phyloP scores from a whole-genome alignment of 371 early-diverging fungal genomes.

The Mortierella sp. region DNA sequence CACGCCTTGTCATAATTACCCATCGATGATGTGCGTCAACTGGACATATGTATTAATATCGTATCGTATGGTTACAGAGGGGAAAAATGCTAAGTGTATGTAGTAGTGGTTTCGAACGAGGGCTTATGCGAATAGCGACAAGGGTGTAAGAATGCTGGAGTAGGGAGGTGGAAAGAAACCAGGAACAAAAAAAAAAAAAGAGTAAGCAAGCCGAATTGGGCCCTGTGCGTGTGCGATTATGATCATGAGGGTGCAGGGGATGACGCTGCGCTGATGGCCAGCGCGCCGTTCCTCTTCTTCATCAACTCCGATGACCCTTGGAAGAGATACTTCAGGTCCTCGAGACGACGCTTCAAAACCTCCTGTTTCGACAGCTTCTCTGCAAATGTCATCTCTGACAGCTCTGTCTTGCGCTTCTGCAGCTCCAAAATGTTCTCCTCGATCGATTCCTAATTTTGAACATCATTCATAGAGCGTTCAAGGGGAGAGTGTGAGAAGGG shows the following conservation, averaged over 20 bases:
- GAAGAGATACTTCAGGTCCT: slow-evolving; percentile 51
- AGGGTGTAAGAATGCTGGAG: neutral
- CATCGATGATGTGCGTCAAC: neutral
- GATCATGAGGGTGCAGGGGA: slow-evolving; percentile 8
- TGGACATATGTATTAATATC: neutral
- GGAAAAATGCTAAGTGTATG: neutral
- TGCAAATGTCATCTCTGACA: slow-evolving; percentile 56
- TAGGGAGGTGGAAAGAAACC: neutral
- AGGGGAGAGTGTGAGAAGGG: neutral
- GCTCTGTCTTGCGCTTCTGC: slow-evolving; percentile 53
- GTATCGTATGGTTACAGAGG: neutral
- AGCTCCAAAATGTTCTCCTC: slow-evolving; percentile 60
- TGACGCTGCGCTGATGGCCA: neutral
- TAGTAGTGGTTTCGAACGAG: neutral
- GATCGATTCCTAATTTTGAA: slow-evolving; percentile 55
- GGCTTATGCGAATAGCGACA: too few relatives aligned
- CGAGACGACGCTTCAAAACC: slow-evolving; percentile 55
- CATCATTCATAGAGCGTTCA: slow-evolving; percentile 1
- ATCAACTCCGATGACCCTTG: slow-evolving; percentile 53
- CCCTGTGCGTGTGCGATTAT: neutral
- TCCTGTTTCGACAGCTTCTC: slow-evolving; percentile 59
- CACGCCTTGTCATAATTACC: neutral
- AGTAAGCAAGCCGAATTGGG: neutral
- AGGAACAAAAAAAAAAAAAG: neutral
- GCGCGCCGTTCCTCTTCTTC: slow-evolving; percentile 24